These are phyloP conservation scores for Ascochyta rabiei DNA, from an alignment of 2,329 filamentous ascomycete genomes.

Conservation along the genomic window DNA sequence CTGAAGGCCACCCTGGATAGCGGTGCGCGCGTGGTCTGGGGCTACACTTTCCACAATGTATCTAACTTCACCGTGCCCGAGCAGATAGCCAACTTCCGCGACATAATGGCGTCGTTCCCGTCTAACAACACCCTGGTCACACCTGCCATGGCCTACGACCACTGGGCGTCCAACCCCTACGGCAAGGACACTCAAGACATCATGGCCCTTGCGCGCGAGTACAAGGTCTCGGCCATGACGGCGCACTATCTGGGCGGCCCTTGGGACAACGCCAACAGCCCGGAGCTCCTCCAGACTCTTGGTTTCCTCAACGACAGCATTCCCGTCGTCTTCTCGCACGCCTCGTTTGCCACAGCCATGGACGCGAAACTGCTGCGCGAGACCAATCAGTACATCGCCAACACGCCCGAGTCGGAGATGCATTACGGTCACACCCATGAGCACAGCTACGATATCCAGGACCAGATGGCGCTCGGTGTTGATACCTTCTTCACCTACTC, in stretches of 20 bases:
- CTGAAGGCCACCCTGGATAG: conserved; percentile 57
- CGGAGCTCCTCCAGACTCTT: conserved; percentile 27
- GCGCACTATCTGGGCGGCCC: conserved; percentile 35
- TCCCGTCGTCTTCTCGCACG: conserved; percentile 62
- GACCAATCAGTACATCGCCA: conserved; percentile 61
- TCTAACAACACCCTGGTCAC: conserved; percentile 11
- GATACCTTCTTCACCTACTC: conserved; percentile 63
- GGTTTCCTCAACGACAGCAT: conserved; percentile 51
- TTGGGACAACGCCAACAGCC: not conserved
- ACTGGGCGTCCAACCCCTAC: conserved; percentile 14
- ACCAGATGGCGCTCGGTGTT: conserved; percentile 61
- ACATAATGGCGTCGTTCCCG: conserved; percentile 8
- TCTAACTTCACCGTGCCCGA: conserved; percentile 14
- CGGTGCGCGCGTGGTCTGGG: conserved; percentile 49
- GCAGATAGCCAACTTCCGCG: conserved; percentile 18
- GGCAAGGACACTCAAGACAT: conserved; percentile 2
- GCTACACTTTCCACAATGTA: conserved; percentile 51
- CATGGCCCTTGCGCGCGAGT: conserved; percentile 8
- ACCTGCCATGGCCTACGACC: conserved; percentile 19
- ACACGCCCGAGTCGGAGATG: conserved; percentile 65
- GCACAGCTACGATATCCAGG: conserved; percentile 51
- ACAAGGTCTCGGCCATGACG: conserved; percentile 51
- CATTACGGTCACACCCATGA: conserved; percentile 63
- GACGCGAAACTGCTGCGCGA: conserved; percentile 54
- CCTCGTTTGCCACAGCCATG: conserved; percentile 50